Percentiles rank a stretch among this genome's conserved stretches.
Evolutionary conservation across 2,329 filamentous ascomycete genomes (phyloP).

Genomic region (Claviceps purpurea): DNA sequence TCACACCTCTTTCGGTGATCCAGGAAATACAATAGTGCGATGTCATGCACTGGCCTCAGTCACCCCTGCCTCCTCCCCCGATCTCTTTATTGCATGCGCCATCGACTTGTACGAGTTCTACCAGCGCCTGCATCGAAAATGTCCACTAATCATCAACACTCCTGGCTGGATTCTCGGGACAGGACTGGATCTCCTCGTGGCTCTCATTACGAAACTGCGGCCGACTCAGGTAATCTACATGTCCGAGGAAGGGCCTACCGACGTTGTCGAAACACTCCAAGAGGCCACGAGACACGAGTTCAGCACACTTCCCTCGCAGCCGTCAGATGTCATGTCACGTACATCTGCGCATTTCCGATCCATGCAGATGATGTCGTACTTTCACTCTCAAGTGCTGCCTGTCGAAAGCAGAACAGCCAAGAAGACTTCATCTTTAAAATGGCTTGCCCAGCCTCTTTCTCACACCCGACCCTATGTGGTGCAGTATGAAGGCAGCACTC

Average conservation of each 20-base stretch:
- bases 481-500: constrained; percentile 34
- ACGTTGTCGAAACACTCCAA: constrained; percentile 41
- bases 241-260: constrained; percentile 46
- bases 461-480: constrained; percentile 47
- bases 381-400: constrained; percentile 35
- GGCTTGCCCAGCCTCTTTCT: constrained; percentile 43
- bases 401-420: neutral
- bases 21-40: constrained; percentile 31
- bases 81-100: constrained; percentile 52
- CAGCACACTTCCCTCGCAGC: constrained; percentile 44
- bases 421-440: constrained; percentile 19
- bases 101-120: constrained; percentile 50
- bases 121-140: constrained; percentile 27
- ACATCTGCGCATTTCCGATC: constrained; percentile 53
- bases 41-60: constrained; percentile 54
- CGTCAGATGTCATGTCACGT: constrained; percentile 39
- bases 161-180: constrained; percentile 62
- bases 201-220: constrained; percentile 38
- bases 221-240: constrained; percentile 56
- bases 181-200: constrained; percentile 49
- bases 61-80: constrained; percentile 51
- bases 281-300: constrained; percentile 30
- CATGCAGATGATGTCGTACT: constrained; percentile 74
- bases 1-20: constrained; percentile 31
- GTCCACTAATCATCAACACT: constrained; percentile 58